A percentile compares a stretch with the other conserved stretches of the same genome.
These are phyloP conservation scores for Stenogyne calaminthoides DNA, from an alignment of 305 asterid genomes.

Conservation along the genomic window DNA sequence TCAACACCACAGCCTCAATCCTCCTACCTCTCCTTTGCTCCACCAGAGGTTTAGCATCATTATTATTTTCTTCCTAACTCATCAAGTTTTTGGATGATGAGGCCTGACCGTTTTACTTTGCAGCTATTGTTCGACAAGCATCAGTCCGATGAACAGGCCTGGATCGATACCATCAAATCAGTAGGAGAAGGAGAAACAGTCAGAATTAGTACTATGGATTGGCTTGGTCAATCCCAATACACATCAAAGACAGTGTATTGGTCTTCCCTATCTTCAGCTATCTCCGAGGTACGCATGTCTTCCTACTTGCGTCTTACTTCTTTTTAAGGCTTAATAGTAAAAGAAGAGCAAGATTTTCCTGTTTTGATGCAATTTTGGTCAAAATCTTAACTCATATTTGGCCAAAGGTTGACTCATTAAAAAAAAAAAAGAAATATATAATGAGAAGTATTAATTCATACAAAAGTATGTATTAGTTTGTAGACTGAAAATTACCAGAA, in stretches of 20 bases:
- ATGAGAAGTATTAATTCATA: too few relatives aligned
- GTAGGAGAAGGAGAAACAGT: conserved; percentile 60
- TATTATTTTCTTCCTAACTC: conserved; percentile 7
- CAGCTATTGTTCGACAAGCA: conserved; percentile 73
- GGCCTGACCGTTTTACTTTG: conserved; percentile 21
- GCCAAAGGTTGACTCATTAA: too few relatives aligned
- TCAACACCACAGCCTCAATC: conserved; percentile 40
- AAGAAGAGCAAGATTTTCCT: too few relatives aligned
- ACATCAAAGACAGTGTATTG: conserved; percentile 60
- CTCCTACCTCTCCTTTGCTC: conserved; percentile 84
- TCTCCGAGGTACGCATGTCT: conserved; percentile 63
- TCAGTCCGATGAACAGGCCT: conserved; percentile 85
- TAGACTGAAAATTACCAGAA: too few relatives aligned
- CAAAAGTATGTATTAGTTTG: too few relatives aligned
- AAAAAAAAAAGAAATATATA: too few relatives aligned
- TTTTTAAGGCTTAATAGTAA: neutral
- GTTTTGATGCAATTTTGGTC: too few relatives aligned
- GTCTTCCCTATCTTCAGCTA: conserved; percentile 80
- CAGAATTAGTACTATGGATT: conserved; percentile 88
- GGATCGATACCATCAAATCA: conserved; percentile 87
- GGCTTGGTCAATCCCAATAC: conserved; percentile 95
- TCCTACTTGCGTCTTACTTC: neutral
- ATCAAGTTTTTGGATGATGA: neutral
- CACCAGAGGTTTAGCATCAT: conserved; percentile 74
- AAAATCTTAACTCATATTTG: too few relatives aligned